Evolutionary conservation across 148 eudicot species (phyloP), one percentile per base, ranked within the genome.

Genomic region (Chenopodium formosanum): DNA sequence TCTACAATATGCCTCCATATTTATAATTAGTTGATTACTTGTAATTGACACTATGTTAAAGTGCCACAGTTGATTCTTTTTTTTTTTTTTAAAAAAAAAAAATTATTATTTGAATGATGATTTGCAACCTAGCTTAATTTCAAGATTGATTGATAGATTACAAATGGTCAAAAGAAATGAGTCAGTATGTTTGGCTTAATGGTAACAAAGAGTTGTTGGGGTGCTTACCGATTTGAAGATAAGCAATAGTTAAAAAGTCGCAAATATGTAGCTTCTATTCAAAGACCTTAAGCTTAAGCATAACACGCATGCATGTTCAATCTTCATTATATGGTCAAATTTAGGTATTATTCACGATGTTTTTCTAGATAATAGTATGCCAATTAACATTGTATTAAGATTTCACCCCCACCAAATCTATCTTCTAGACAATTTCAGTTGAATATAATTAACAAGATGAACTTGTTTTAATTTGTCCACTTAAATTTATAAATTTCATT

Each of bases 171-270:
- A 78, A 66, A 31, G 29, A 52, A 67, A 67, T 66, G 64, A 78
- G 58, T 68, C 29, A 68, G 56, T 68, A 29, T 78, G 40, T 50
- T 78, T 68, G 29, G 25, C 74, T 31, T 68, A 19, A 31, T 66
- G 22, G 52, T 25, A 50, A 34, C 37, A 68, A 64, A 29, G 74
- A 78, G 81, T 78, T 48, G 81, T 68, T 78, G 81, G 81, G 73
- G 65, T 78, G 74, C 47, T 78, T 68, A 56, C 52, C 37, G 10
- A 19, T 17, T 34, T 20, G 4, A 1, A 56, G 6, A 13, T 17
- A 34, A 72, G 22, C 31, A 72, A 44, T 46, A 34, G 16, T 34
- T 27, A 17, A 46, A 34, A 68, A 69, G 25, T 22, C 48, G 56
- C 44, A 40, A 40, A 40, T 72, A 48, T 72, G 31, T 11, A 22